These are phyloP conservation scores for Iodosphaeria phyllophila DNA, from an alignment of 2,329 filamentous ascomycete species.

Conservation along the genomic window DNA sequence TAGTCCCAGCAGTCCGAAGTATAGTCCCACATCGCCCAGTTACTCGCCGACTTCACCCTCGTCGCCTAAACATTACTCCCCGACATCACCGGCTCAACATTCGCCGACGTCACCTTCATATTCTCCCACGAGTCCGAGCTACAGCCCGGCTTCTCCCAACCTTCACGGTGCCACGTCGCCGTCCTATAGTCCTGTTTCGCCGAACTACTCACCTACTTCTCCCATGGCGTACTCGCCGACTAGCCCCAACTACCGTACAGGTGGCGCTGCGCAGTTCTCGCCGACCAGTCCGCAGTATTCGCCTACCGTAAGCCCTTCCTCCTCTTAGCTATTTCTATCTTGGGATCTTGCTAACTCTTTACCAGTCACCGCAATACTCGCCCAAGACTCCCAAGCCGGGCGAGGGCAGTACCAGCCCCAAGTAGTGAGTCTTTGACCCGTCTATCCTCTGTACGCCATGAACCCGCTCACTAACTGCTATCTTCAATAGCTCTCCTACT, in stretches of 20 bases:
- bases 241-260: slow-evolving; percentile 37
- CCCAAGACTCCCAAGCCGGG: slow-evolving; percentile 24
- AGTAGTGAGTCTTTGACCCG: slow-evolving; percentile 26
- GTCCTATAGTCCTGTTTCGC: slow-evolving; percentile 52
- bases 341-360: slow-evolving; percentile 9
- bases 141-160: slow-evolving; percentile 50
- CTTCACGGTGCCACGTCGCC: slow-evolving; percentile 32
- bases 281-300: slow-evolving; percentile 58
- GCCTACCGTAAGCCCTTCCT: slow-evolving; percentile 27
- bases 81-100: slow-evolving; percentile 58
- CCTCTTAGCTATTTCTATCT: neutral
- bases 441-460: neutral
- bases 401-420: slow-evolving; percentile 18
- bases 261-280: slow-evolving; percentile 32
- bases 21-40: slow-evolving; percentile 46
- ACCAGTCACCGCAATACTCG: slow-evolving; percentile 25
- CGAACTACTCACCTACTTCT: slow-evolving; percentile 64
- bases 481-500: slow-evolving; percentile 12
- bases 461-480: slow-evolving; percentile 1
- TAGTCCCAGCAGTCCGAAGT: slow-evolving; percentile 38
- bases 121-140: slow-evolving; percentile 51
- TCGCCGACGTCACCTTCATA: slow-evolving; percentile 60
- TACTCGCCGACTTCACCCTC: slow-evolving; percentile 45
- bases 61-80: slow-evolving; percentile 37
- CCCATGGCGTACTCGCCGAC: slow-evolving; percentile 44